These are phyloP conservation scores for Suillus spraguei DNA, from an alignment of 768 basidiomycete species.

Conservation along the genomic window DNA sequence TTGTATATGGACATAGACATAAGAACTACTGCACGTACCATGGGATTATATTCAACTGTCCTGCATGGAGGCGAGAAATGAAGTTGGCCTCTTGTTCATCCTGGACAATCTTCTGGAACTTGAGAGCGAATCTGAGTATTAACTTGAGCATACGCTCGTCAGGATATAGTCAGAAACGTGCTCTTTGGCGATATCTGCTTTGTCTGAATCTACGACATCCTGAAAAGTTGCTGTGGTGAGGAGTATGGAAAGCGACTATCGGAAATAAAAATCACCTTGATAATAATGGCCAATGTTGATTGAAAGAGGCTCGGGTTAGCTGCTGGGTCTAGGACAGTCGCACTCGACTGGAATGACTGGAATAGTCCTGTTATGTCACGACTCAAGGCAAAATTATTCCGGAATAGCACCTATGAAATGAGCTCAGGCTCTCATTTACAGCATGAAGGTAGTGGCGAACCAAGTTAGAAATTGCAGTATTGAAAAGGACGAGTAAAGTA, in stretches of 20 bases:
- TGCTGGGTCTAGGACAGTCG: constrained; percentile 57
- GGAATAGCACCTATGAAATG: constrained; percentile 54
- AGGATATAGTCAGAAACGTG: constrained; percentile 27
- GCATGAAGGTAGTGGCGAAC: constrained; percentile 31
- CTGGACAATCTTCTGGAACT: constrained; percentile 64
- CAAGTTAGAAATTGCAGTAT: constrained; percentile 65
- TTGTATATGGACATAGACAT: too few species aligned
- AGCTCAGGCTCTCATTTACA: not conserved
- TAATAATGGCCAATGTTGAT: constrained; percentile 61
- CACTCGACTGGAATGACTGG: constrained; percentile 62
- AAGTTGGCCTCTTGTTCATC: constrained; percentile 65
- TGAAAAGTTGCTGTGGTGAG: constrained; percentile 21
- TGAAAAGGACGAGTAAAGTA: constrained; percentile 63
- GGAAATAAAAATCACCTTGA: constrained; percentile 44
- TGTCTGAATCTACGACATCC: constrained; percentile 69
- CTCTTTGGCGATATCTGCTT: constrained; percentile 59
- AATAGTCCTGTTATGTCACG: constrained; percentile 65
- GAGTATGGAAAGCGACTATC: not conserved
- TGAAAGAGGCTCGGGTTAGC: constrained; percentile 61
- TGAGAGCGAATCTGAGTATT: constrained; percentile 49
- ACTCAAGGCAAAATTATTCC: constrained; percentile 66
- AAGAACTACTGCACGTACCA: constrained; percentile 39
- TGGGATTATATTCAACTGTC: constrained; percentile 57
- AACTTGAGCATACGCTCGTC: not conserved
- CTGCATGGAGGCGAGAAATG: constrained; percentile 59